A percentile compares a stretch with the other conserved stretches of the same genome.
phyloP scores from a whole-genome alignment of 257 asterid genomes.

The Solanum boliviense region DNA sequence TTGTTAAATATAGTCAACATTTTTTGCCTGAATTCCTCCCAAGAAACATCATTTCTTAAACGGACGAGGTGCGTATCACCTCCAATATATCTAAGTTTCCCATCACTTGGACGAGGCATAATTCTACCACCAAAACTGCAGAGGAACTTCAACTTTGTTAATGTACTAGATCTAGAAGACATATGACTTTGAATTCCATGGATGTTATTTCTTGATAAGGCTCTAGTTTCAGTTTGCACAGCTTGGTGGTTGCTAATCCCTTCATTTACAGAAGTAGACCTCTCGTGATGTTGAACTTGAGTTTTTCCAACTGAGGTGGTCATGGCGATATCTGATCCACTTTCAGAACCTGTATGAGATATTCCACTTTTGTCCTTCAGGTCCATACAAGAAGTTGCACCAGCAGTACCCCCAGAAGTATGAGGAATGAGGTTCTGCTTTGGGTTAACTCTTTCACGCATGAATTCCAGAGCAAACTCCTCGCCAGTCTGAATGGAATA shows the following conservation, averaged over 20 bases:
- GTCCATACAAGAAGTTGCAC: constrained; percentile 31
- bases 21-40: constrained; percentile 65
- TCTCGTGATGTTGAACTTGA: constrained; percentile 33
- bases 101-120: constrained; percentile 93
- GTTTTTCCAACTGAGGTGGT: constrained; percentile 28
- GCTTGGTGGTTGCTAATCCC: constrained; percentile 26
- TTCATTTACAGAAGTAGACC: constrained; percentile 23
- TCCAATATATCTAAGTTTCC: constrained; percentile 86
- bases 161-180: constrained; percentile 23
- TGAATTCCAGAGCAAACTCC: constrained; percentile 87
- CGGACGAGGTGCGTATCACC: constrained; percentile 81
- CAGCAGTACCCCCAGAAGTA: constrained; percentile 34
- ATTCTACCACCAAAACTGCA: constrained; percentile 90
- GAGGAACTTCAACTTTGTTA: constrained; percentile 48
- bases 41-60: constrained; percentile 52
- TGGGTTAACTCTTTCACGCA: constrained; percentile 85
- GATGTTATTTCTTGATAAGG: constrained; percentile 24
- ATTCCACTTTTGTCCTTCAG: constrained; percentile 41
- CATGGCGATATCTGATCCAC: constrained; percentile 36
- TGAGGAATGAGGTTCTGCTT: constrained; percentile 47
- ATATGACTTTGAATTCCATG: constrained; percentile 29
- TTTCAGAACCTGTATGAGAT: constrained; percentile 31
- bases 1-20: constrained; percentile 30
- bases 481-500: constrained; percentile 95
- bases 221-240: constrained; percentile 25